A percentile compares a stretch with the other conserved stretches of the same genome.
These are phyloP conservation scores for Astragalus glycyphyllos DNA, from an alignment of 306 rosid genomes.

Conservation along the genomic window DNA sequence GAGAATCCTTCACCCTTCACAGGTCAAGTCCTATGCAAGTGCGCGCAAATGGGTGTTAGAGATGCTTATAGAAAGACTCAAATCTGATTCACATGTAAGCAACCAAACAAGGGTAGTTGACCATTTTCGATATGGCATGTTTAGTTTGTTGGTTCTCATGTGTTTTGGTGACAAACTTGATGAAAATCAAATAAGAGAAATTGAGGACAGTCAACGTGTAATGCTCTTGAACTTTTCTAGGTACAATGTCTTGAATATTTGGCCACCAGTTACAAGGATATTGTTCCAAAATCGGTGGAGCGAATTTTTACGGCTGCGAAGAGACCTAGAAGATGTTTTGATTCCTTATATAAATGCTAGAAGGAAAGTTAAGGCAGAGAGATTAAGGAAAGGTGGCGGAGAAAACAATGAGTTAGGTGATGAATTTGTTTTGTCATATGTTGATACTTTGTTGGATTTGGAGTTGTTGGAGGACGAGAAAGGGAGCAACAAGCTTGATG, in stretches of 20 bases:
- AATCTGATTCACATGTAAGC: background rate
- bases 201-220: constrained; percentile 40
- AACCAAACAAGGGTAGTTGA: background rate
- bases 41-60: constrained; percentile 49
- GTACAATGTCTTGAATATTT: constrained; percentile 45
- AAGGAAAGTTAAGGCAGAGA: constrained; percentile 47
- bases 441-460: constrained; percentile 53
- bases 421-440: constrained; percentile 45
- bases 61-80: constrained; percentile 38
- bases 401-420: constrained; percentile 1
- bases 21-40: constrained; percentile 42
- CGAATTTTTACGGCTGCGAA: constrained; percentile 40
- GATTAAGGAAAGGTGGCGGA: background rate
- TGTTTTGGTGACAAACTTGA: constrained; percentile 53
- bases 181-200: constrained; percentile 47
- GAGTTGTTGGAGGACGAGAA: constrained; percentile 36
- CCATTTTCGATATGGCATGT: constrained; percentile 52
- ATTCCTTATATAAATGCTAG: constrained; percentile 47
- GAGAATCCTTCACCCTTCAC: constrained; percentile 46
- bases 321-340: constrained; percentile 37
- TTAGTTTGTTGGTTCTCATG: constrained; percentile 46
- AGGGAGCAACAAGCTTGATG: constrained; percentile 39
- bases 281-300: constrained; percentile 46
- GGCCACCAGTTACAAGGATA: constrained; percentile 39
- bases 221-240: constrained; percentile 38